Base-by-base conservation (phyloP, 768 basidiomycete species). In the Crassisporium funariophilum region DNA sequence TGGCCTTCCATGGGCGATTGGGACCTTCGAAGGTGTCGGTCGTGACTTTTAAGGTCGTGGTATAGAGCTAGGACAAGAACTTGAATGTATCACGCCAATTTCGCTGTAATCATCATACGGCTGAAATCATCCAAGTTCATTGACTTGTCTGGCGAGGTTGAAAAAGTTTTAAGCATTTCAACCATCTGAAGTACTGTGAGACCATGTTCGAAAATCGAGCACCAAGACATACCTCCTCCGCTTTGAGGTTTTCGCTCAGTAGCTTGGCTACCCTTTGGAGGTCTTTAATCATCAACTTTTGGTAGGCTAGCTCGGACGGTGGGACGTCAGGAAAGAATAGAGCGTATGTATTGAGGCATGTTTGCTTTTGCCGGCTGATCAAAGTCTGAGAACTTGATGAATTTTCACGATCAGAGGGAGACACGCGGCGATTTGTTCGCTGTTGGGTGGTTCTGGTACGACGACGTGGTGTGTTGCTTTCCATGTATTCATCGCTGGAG, bases 121-220 rank as follows among this genome's bases (percentile, higher is more conserved):
- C 82, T 79, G 56, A 93, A 93, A 61, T 91, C 88, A 11, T 69
- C 63, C 24, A 91, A 71, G 46, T 64, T 66, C 71, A 92, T 76
- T 3, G 86, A 77, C 59, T 82, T 83, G 63, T 91, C 89, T 0
- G 77, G 68, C 0, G 81, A 77, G 0, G 77, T 81, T 1, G 90
- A 88, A 59, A 89, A 92, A 41, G 75, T 74, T n/a, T 79, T 76
- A 1, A 93, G 70, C 89, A 91, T 92, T 47, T 91, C 88, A 2
- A 84, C 55, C 55, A 89, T 83, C 90, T 91, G 45, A 34, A 47
- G 10, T 34, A 35, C 7, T 4, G 6, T 21, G 33, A 41, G 16
- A 39, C 38, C 10, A 46, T 15, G 46, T 41, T 41, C 12, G 13
- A 27, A 31, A 23, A 40, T 39, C 35, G 25, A 11, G 16, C 12